phyloP scores from a whole-genome alignment of 2,329 filamentous ascomycete species.

The Trichoderma aggressivum region DNA sequence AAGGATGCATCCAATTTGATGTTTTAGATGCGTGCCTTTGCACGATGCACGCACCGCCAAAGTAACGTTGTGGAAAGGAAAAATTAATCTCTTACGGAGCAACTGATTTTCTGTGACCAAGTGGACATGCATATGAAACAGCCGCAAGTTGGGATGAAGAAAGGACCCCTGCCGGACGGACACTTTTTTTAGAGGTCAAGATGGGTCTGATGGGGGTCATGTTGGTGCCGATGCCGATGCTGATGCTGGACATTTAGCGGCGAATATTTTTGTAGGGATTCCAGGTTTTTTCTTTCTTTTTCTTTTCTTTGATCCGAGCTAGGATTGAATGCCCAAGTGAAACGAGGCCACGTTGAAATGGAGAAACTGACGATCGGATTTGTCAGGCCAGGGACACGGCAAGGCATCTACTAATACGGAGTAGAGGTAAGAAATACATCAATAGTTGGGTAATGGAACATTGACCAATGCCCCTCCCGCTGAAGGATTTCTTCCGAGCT shows the following conservation, averaged over 20 bases:
- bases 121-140: conserved; percentile 2
- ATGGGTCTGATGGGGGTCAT: neutral
- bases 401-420: neutral
- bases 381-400: neutral
- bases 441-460: neutral
- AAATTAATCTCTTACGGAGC: neutral
- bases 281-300: neutral
- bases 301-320: neutral
- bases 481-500: neutral
- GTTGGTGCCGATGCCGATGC: neutral
- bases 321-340: neutral
- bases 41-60: neutral
- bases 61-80: neutral
- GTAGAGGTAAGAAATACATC: no score
- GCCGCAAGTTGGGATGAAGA: neutral
- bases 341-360: conserved; percentile 6
- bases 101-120: neutral
- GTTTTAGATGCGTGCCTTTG: neutral
- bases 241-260: neutral
- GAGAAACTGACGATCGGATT: neutral
- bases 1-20: neutral
- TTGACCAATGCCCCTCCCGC: neutral
- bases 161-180: neutral
- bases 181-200: neutral
- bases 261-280: neutral